These are phyloP conservation scores for Pisolithus marmoratus DNA, from an alignment of 768 basidiomycete species.

Conservation along the genomic window DNA sequence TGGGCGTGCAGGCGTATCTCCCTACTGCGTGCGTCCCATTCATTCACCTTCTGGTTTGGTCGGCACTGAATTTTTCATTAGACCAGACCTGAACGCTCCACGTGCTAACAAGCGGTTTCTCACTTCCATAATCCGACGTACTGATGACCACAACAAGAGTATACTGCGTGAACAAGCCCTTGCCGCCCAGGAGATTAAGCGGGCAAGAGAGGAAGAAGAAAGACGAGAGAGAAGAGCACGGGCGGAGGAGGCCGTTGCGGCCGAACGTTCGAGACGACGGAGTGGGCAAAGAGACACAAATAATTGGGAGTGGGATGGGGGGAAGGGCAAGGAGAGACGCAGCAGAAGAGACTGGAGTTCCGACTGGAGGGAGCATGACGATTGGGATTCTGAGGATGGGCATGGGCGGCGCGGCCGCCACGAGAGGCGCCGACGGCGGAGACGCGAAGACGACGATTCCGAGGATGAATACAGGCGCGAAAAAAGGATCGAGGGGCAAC, in stretches of 20 bases:
- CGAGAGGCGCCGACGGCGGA: conserved; percentile 25
- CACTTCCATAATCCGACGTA: conserved; percentile 82
- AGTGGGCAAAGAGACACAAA: conserved; percentile 25
- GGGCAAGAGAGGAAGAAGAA: conserved; percentile 61
- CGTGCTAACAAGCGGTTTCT: conserved; percentile 80
- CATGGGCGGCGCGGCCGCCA: neutral
- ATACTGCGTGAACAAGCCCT: conserved; percentile 67
- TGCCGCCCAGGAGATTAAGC: conserved; percentile 69
- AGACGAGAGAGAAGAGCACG: conserved; percentile 54
- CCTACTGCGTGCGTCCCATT: conserved; percentile 42
- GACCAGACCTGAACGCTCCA: conserved; percentile 67
- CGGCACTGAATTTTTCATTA: conserved; percentile 19
- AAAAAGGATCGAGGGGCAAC: too few relatives aligned
- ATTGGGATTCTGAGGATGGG: neutral
- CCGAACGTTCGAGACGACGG: conserved; percentile 47
- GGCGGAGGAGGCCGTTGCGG: conserved; percentile 72
- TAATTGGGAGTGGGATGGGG: conserved; percentile 27
- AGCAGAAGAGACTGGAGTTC: conserved; percentile 43
- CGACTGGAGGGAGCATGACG: conserved; percentile 49
- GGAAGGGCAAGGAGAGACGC: conserved; percentile 39
- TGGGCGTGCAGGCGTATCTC: conserved; percentile 78
- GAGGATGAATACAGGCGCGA: neutral
- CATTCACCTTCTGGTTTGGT: conserved; percentile 12
- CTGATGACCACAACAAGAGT: conserved; percentile 93
- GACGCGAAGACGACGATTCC: conserved; percentile 31